Base-by-base conservation (phyloP, 1,284 basidiomycete genomes). In the Malassezia psittaci region DNA sequence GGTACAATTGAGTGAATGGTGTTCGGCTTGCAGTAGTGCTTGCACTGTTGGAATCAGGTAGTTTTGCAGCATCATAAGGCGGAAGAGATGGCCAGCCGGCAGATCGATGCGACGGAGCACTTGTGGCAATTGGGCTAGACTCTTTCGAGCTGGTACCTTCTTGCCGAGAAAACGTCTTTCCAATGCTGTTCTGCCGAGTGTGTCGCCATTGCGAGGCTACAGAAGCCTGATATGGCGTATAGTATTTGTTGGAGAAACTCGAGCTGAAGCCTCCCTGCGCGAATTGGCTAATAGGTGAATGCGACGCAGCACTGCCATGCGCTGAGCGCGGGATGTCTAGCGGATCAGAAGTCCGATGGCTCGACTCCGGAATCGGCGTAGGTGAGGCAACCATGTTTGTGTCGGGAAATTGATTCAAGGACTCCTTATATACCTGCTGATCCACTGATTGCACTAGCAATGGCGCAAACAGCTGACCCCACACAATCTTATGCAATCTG, bases 301-400 rank as follows among this genome's bases (percentile, higher is more conserved):
- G 45, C 24, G 45, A 24, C 12, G 32, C 2, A 11, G 47, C 35
- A 24, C 15, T 9, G 16, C 19, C 29, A 15, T 11, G 29, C 15
- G 45, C 34, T 36, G 21, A 13, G 5, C 13, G 13, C 1, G 43
- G 43, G 24, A 45, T 47, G 45, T 48, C 47, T 15, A 48, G n/a
- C 11, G 47, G 21, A 16, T 48, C 47, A 10, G 19, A 16, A 2
- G 11, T 2, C 32, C 37, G 37, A 36, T n/a, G 1, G 5, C 48
- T 38, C 18, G 37, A 34, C 37, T 50, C 48, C 7, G 48, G 48
- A 16, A 50, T 50, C 3, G 48, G 48, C 8, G 37, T 40, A 11
- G 48, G 48, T 33, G 37, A 18, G 12, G 48, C 48, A 15, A 41
- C 47, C 47, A 48, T 48, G 47, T 32, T 47, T 18, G 18, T n/a